A percentile compares a stretch with the other conserved stretches of the same genome.
These are phyloP conservation scores for Trichoderma afroharzianum DNA, from an alignment of 2,329 filamentous ascomycete genomes.

Conservation along the genomic window DNA sequence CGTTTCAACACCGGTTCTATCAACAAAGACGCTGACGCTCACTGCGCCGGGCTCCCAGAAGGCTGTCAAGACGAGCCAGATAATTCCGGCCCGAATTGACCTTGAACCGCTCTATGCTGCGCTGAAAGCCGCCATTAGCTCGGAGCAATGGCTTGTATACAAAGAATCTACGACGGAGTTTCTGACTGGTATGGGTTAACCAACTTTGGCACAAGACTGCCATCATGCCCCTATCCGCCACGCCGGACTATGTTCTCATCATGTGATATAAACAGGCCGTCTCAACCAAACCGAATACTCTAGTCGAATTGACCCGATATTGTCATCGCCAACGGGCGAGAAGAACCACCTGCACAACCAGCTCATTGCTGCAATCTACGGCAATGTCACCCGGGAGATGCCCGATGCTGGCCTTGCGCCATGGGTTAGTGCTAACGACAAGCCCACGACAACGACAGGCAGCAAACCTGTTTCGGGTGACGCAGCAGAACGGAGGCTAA, in stretches of 20 bases:
- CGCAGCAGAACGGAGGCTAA: slow-evolving; percentile 61
- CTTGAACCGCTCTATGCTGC: slow-evolving; percentile 61
- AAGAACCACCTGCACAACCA: slow-evolving; percentile 65
- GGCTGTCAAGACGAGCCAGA: slow-evolving; percentile 56
- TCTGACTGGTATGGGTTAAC: slow-evolving; percentile 49
- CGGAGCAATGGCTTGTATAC: slow-evolving; percentile 61
- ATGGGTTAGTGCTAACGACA: slow-evolving; percentile 70
- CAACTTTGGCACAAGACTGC: background rate
- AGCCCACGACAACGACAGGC: slow-evolving; percentile 53
- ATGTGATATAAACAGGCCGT: slow-evolving; percentile 44
- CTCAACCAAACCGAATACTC: slow-evolving; percentile 61
- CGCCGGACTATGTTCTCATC: background rate
- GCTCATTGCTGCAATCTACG: slow-evolving; percentile 62
- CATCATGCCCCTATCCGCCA: background rate
- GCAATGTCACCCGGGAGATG: slow-evolving; percentile 66
- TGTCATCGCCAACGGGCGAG: slow-evolving; percentile 54
- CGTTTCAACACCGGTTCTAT: slow-evolving; percentile 56
- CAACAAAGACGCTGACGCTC: slow-evolving; percentile 55
- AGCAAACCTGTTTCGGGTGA: slow-evolving; percentile 63
- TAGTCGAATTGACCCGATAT: slow-evolving; percentile 56
- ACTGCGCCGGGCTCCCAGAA: slow-evolving; percentile 49
- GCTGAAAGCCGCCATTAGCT: slow-evolving; percentile 56
- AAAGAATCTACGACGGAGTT: slow-evolving; percentile 62
- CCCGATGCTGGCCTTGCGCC: slow-evolving; percentile 64
- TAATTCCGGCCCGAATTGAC: slow-evolving; percentile 63